Percentiles rank a stretch among this genome's conserved stretches.
phyloP scores from a whole-genome alignment of 164 flowering plant species.

The Stephania yunnanensis region DNA sequence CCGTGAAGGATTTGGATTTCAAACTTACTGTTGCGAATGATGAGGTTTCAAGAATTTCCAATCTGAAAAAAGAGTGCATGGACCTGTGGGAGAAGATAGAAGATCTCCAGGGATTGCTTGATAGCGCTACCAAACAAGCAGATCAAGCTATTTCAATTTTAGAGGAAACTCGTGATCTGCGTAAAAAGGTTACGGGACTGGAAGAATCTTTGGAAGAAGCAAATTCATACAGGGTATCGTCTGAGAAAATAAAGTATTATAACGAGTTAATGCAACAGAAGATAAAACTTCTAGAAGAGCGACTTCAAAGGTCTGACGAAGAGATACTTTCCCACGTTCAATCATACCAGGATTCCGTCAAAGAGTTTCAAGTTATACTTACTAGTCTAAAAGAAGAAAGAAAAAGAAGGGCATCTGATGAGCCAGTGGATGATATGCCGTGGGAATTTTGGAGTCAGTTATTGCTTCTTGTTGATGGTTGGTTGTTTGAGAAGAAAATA shows the following conservation, averaged over 20 bases:
- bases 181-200: constrained; percentile 70
- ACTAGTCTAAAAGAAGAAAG: constrained; percentile 62
- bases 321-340: constrained; percentile 72
- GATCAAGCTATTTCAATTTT: constrained; percentile 67
- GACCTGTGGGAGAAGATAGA: constrained; percentile 62
- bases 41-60: constrained; percentile 57
- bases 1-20: constrained; percentile 58
- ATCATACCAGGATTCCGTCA: constrained; percentile 74
- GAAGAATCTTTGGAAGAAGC: constrained; percentile 80
- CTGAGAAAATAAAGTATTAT: constrained; percentile 57
- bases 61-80: constrained; percentile 56
- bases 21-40: constrained; percentile 59
- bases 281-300: constrained; percentile 71
- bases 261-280: constrained; percentile 74
- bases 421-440: constrained; percentile 75
- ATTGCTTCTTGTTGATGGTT: constrained; percentile 75
- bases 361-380: constrained; percentile 77
- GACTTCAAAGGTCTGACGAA: constrained; percentile 73
- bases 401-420: constrained; percentile 48
- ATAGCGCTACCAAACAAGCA: constrained; percentile 75
- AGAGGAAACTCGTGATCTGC: constrained; percentile 78
- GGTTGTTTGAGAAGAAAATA: constrained; percentile 86
- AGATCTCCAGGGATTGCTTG: constrained; percentile 56
- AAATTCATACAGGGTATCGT: constrained; percentile 43
- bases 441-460: constrained; percentile 89